phyloP scores from a whole-genome alignment of 805 yeast species.

The Saccharomyces jurei region DNA sequence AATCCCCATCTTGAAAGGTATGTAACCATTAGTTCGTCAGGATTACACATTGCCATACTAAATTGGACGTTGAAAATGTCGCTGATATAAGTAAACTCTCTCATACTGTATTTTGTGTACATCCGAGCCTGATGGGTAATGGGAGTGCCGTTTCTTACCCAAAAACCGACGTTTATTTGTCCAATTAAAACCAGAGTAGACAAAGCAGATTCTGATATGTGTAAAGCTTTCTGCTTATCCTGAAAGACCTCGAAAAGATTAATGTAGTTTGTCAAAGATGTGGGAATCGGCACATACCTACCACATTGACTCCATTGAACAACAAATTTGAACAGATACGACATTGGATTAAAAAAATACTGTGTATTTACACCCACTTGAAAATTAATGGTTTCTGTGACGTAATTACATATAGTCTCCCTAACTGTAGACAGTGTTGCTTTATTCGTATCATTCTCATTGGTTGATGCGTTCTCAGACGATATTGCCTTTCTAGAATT shows the following conservation, averaged over 20 bases:
- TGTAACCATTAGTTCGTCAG: constrained; percentile 49
- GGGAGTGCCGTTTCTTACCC: constrained; percentile 91
- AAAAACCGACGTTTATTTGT: constrained; percentile 79
- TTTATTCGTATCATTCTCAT: background rate
- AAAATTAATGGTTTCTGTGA: constrained; percentile 17
- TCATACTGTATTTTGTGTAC: constrained; percentile 65
- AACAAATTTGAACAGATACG: constrained; percentile 25
- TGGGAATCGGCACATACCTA: constrained; percentile 20
- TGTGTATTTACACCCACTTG: constrained; percentile 29
- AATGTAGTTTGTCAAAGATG: constrained; percentile 10
- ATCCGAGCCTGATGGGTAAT: constrained; percentile 71
- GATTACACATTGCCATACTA: constrained; percentile 46
- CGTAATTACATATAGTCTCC: constrained; percentile 21
- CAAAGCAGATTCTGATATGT: constrained; percentile 55
- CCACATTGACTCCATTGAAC: constrained; percentile 31
- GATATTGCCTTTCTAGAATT: constrained; percentile 9
- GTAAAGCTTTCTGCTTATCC: constrained; percentile 13
- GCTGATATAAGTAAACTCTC: constrained; percentile 76
- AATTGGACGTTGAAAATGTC: constrained; percentile 69
- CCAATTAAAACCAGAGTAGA: constrained; percentile 69
- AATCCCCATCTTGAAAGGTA: constrained; percentile 67
- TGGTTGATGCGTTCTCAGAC: background rate
- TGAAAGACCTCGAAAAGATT: constrained; percentile 13
- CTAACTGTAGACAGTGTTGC: constrained; percentile 7
- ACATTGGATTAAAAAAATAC: constrained; percentile 28